Percentiles rank a stretch among this genome's conserved stretches.
Evolutionary conservation across 2,329 filamentous ascomycete species (phyloP).

Genomic region (Xylaria sp.): DNA sequence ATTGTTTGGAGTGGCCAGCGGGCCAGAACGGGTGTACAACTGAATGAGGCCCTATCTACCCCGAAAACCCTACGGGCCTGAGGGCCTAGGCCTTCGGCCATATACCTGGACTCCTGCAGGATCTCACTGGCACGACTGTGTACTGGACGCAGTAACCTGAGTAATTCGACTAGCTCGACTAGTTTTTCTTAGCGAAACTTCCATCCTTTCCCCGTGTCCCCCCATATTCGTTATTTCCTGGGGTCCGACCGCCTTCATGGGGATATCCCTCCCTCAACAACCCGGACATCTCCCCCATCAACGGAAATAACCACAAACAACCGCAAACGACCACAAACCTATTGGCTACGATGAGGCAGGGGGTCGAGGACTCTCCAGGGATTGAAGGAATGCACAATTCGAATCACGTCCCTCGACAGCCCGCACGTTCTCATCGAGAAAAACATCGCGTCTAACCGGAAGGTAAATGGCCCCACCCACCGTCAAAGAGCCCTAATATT

Average conservation of each 20-base stretch:
- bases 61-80: not conserved
- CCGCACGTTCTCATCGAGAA: slow-evolving; percentile 3
- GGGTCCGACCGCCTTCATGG: no score
- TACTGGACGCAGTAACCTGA: no score
- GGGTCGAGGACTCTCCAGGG: not conserved
- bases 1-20: not conserved
- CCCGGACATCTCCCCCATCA: no score
- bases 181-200: no score
- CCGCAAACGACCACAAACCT: slow-evolving; percentile 9
- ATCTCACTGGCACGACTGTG: no score
- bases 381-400: not conserved
- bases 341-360: slow-evolving; percentile 1
- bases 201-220: no score
- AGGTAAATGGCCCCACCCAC: not conserved
- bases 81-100: not conserved
- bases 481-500: not conserved
- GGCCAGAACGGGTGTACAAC: not conserved
- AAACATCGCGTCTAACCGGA: not conserved
- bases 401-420: slow-evolving; percentile 6
- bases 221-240: no score
- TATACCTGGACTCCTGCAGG: no score
- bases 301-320: no score
- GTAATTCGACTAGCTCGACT: no score
- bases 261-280: no score
- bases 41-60: not conserved